Evolutionary conservation across 768 basidiomycete species (phyloP).

Genomic region (Leccinum imitatum): DNA sequence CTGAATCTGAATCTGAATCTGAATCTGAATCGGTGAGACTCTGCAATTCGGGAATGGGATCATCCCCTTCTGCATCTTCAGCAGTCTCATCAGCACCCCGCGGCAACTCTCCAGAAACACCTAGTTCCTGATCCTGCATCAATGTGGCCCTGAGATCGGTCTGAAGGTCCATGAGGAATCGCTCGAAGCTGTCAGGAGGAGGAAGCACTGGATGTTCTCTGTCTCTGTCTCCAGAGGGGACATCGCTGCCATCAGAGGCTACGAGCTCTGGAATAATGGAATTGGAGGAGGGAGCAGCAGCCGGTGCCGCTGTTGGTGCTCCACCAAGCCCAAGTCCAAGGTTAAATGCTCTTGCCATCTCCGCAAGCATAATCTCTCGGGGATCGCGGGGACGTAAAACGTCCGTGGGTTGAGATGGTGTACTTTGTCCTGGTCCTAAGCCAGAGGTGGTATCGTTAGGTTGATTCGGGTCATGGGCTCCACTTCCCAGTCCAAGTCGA

Average conservation of each 20-base stretch:
- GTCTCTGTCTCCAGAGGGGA: constrained; percentile 11
- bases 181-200: constrained; percentile 72
- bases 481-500: constrained; percentile 53
- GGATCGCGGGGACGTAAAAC: constrained; percentile 41
- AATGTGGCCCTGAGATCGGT: constrained; percentile 66
- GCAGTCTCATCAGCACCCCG: constrained; percentile 11
- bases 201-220: constrained; percentile 30
- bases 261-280: constrained; percentile 13
- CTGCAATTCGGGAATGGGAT: constrained; percentile 25
- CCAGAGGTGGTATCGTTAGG: constrained; percentile 8
- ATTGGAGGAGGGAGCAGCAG: constrained; percentile 4
- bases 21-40: constrained; percentile 26
- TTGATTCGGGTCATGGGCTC: constrained; percentile 16
- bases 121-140: constrained; percentile 36
- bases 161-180: constrained; percentile 79
- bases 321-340: constrained; percentile 56
- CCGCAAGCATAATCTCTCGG: constrained; percentile 69
- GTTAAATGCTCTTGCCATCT: constrained; percentile 81
- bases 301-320: constrained; percentile 9
- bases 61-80: constrained; percentile 20
- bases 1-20: constrained; percentile 28
- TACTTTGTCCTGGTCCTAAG: constrained; percentile 10
- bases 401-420: constrained; percentile 12
- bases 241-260: constrained; percentile 6
- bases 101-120: neutral